Conservation (phyloP, 768 basidiomycete species). For the Leccinum rimulosum region DNA sequence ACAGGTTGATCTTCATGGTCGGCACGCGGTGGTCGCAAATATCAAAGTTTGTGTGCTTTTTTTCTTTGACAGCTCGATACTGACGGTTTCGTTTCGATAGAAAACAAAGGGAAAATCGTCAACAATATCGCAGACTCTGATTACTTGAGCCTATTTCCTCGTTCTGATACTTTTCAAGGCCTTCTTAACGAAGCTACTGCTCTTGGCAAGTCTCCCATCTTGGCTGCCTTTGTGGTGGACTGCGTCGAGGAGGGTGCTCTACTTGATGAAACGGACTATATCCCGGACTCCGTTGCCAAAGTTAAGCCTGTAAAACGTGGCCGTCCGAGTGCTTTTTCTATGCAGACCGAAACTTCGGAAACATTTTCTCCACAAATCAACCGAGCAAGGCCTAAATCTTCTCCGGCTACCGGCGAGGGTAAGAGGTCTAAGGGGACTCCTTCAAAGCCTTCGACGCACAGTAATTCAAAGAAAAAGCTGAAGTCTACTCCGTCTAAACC, state of each 20-base stretch:
- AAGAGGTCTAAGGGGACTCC: constrained; percentile 6
- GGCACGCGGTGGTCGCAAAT: constrained; percentile 45
- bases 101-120: constrained; percentile 63
- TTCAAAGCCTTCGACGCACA: constrained; percentile 3
- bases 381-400: constrained; percentile 5
- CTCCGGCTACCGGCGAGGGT: constrained; percentile 2
- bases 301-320: constrained; percentile 23
- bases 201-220: constrained; percentile 46
- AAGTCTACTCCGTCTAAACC: not conserved
- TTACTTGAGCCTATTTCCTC: constrained; percentile 55
- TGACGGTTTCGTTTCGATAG: constrained; percentile 34
- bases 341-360: constrained; percentile 12
- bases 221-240: constrained; percentile 50
- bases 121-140: constrained; percentile 54
- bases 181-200: constrained; percentile 38
- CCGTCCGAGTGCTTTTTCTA: constrained; percentile 18
- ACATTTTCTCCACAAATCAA: constrained; percentile 3
- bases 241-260: constrained; percentile 44
- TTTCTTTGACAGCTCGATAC: not conserved
- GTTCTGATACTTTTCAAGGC: constrained; percentile 50
- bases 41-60: constrained; percentile 53
- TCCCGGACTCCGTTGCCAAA: constrained; percentile 34
- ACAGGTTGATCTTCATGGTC: constrained; percentile 59
- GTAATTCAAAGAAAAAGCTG: constrained; percentile 7
- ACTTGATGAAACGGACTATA: constrained; percentile 45